Percentiles rank a stretch among this genome's conserved stretches.
phyloP scores from a whole-genome alignment of 169 alveolate species.

The Cryptosporidium canis region DNA sequence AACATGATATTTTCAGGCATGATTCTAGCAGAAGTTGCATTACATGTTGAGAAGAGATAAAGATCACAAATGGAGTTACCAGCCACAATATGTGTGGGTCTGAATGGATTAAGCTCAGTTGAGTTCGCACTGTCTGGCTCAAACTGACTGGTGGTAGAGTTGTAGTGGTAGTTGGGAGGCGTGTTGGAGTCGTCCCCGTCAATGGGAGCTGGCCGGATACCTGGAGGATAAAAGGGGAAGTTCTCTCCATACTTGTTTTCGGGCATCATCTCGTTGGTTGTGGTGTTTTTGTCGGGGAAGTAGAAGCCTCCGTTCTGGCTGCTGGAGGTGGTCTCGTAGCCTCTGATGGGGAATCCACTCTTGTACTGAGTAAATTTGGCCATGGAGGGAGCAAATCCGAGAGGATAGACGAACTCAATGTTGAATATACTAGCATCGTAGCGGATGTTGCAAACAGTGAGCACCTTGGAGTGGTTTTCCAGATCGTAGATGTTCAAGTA shows the following conservation, averaged over 20 bases:
- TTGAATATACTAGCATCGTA: no score
- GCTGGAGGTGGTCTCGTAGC: not conserved
- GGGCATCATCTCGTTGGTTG: not conserved
- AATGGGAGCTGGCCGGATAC: conserved; percentile 23
- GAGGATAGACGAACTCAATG: not conserved
- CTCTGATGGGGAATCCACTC: not conserved
- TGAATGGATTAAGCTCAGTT: not conserved
- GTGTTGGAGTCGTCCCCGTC: conserved; percentile 4
- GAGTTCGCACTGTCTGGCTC: conserved; percentile 9
- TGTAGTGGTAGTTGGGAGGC: conserved; percentile 1
- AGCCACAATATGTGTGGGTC: conserved; percentile 24
- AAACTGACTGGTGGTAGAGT: conserved; percentile 25
- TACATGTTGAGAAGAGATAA: conserved; percentile 11
- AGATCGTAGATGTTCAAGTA: not conserved
- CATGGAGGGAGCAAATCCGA: conserved; percentile 34
- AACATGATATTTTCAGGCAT: conserved; percentile 27
- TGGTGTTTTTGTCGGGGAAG: not conserved
- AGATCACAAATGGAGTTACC: conserved; percentile 22
- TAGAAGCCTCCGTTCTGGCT: conserved; percentile 14
- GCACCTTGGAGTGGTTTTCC: no score
- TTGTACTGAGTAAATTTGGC: conserved; percentile 8
- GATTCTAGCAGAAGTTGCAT: conserved; percentile 37
- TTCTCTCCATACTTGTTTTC: conserved; percentile 10
- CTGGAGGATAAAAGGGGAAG: conserved; percentile 25
- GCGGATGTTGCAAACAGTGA: no score